These are phyloP conservation scores for Rhodomyrtus psidioides DNA, from an alignment of 441 rosid species.

Conservation along the genomic window DNA sequence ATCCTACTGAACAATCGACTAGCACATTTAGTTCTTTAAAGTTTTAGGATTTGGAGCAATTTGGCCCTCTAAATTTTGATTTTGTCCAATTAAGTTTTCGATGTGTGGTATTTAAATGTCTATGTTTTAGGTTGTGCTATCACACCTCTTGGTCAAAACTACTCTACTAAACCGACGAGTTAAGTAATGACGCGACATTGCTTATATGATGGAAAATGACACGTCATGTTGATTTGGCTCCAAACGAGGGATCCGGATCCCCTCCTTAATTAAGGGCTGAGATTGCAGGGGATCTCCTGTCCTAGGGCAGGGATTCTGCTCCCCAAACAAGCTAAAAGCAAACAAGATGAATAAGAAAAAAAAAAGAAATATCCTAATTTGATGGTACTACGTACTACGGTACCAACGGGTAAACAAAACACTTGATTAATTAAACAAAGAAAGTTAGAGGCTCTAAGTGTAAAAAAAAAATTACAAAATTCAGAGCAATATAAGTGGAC, in stretches of 20 bases:
- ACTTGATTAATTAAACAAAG: neutral
- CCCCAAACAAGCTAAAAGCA: neutral
- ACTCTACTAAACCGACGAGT: neutral
- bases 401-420: neutral
- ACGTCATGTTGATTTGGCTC: neutral
- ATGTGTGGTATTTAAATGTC: accelerated
- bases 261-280: too few relatives aligned
- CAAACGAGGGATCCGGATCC: too few relatives aligned
- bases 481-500: too few relatives aligned
- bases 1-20: neutral
- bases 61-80: neutral
- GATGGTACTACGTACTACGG: neutral
- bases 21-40: neutral
- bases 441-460: neutral
- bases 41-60: accelerated
- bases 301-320: too few relatives aligned
- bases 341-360: neutral
- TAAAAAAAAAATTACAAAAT: too few relatives aligned
- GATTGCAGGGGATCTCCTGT: too few relatives aligned
- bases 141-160: neutral
- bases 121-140: neutral
- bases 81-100: neutral
- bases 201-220: neutral
- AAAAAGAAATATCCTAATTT: neutral
- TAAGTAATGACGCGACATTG: neutral